Percentiles rank a stretch among this genome's conserved stretches.
phyloP scores from a whole-genome alignment of 129 eudicot species.

The carrot (Daucus carota) region DH1_v3.0 NC_030388.2:27469501-27470000 shows the following conservation, averaged over 20 bases:
- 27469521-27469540: slow-evolving; percentile 83
- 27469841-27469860: slow-evolving; percentile 37
- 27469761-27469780: slow-evolving; percentile 71
- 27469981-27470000: neutral
- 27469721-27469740: neutral
- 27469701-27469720: neutral
- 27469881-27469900: slow-evolving; percentile 59
- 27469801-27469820: slow-evolving; percentile 61
- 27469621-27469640: slow-evolving; percentile 60
- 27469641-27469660: neutral
- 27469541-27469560: slow-evolving; percentile 84
- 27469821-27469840: slow-evolving; percentile 51
- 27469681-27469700: neutral
- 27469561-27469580: slow-evolving; percentile 64
- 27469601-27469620: slow-evolving; percentile 66
- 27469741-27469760: slow-evolving; percentile 12
- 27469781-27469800: slow-evolving; percentile 42
- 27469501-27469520: slow-evolving; percentile 78
- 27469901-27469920: slow-evolving; percentile 61
- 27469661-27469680: neutral
- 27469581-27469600: slow-evolving; percentile 81
- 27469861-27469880: slow-evolving; percentile 60
- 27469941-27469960: neutral
- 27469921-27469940: neutral
- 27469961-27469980: neutral